Evolutionary conservation across 176 grass and related monocot species (phyloP).

Genomic region (Canna indica): DNA sequence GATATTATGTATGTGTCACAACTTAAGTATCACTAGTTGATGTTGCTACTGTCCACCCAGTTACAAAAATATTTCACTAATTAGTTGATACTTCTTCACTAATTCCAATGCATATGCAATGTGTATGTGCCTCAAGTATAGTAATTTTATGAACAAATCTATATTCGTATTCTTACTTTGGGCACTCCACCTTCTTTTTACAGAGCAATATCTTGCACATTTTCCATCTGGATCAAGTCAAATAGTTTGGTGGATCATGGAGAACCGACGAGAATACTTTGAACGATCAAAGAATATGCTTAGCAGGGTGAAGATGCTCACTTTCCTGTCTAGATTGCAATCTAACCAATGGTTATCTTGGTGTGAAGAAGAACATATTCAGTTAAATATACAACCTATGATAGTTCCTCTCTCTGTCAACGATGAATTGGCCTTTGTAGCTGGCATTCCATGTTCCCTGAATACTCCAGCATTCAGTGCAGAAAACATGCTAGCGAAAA

Average conservation of each 20-base stretch:
- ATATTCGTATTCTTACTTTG: background rate
- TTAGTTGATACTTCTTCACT: background rate
- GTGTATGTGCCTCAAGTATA: background rate
- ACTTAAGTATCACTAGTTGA: background rate
- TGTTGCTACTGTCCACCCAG: background rate
- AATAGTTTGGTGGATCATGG: slow-evolving; percentile 55
- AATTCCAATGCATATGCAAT: background rate
- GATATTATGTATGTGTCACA: background rate
- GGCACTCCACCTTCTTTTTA: background rate
- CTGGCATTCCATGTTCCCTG: slow-evolving; percentile 35
- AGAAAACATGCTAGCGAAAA: slow-evolving; percentile 32
- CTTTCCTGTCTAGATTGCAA: slow-evolving; percentile 37
- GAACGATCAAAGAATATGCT: slow-evolving; percentile 39
- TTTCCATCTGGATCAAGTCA: slow-evolving; percentile 25
- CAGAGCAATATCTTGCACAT: slow-evolving; percentile 40
- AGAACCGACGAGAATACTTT: slow-evolving; percentile 45
- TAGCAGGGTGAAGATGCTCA: slow-evolving; percentile 28
- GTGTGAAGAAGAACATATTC: slow-evolving; percentile 39
- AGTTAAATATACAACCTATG: slow-evolving; percentile 29
- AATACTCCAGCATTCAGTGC: slow-evolving; percentile 32
- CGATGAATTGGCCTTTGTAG: slow-evolving; percentile 43
- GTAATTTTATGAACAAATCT: background rate
- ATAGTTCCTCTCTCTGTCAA: slow-evolving; percentile 44
- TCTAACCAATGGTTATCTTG: slow-evolving; percentile 34
- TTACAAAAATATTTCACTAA: background rate